Conservation (phyloP, 768 basidiomycete species). For the Boletus sensibilis region DNA sequence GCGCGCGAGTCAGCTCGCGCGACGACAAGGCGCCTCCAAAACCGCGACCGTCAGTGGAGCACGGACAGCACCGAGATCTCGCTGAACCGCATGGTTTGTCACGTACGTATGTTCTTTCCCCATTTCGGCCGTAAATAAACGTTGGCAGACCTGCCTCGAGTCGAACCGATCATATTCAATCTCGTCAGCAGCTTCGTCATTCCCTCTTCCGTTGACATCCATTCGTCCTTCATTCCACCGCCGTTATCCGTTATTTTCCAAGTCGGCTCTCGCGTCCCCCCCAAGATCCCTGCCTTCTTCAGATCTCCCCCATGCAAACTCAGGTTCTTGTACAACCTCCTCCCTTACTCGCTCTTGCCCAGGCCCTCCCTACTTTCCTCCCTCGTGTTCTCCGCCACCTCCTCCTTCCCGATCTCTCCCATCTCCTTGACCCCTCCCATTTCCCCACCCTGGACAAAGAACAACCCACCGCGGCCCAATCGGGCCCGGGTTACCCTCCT, state of each 20-base stretch:
- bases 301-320: conserved; percentile 25
- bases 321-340: conserved; percentile 29
- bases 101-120: conserved; percentile 25
- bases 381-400: conserved; percentile 16
- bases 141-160: conserved; percentile 23
- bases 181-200: conserved; percentile 25
- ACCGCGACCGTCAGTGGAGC: background rate
- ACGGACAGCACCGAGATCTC: conserved; percentile 8
- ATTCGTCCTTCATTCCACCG: conserved; percentile 19
- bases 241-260: conserved; percentile 17
- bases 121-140: conserved; percentile 30
- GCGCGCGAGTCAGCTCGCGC: background rate
- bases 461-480: conserved; percentile 29
- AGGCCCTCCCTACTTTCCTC: background rate
- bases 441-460: conserved; percentile 39
- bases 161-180: conserved; percentile 27
- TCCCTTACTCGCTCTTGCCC: conserved; percentile 19
- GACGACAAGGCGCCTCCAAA: background rate
- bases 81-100: conserved; percentile 16
- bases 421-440: conserved; percentile 26
- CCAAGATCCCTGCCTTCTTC: conserved; percentile 9
- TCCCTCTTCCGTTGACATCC: conserved; percentile 11
- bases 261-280: conserved; percentile 14
- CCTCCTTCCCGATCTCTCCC: conserved; percentile 30
- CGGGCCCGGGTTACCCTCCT: conserved; percentile 35